phyloP scores from a whole-genome alignment of 192 early-diverging fungal species.

The Haplosporangium gracile region DNA sequence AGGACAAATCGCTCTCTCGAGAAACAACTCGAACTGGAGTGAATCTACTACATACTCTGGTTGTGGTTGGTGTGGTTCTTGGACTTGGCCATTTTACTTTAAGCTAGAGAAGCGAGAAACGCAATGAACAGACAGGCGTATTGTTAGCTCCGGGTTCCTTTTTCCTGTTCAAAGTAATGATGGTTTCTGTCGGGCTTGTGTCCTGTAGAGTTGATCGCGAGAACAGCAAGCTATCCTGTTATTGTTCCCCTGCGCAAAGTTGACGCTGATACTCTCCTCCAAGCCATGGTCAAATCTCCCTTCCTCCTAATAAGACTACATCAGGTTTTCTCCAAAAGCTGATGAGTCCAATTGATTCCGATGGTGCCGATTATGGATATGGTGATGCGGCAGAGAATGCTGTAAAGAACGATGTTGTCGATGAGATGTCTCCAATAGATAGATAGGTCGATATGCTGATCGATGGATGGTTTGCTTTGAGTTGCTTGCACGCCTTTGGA shows the following conservation, averaged over 20 bases:
- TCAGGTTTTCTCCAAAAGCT: not conserved
- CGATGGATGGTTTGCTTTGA: conserved; percentile 11
- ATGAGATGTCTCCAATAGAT: not conserved
- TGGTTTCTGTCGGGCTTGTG: not conserved
- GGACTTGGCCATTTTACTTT: conserved; percentile 83
- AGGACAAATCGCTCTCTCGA: not conserved
- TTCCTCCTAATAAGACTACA: too few relatives aligned
- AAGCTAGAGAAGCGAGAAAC: conserved; percentile 31
- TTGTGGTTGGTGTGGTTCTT: conserved; percentile 99
- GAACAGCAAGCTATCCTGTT: not conserved
- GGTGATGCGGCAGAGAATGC: not conserved
- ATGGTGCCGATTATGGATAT: not conserved
- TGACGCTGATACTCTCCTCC: too few relatives aligned
- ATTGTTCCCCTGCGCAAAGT: too few relatives aligned
- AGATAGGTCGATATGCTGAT: not conserved
- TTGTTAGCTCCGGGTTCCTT: not conserved
- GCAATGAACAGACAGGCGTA: not conserved
- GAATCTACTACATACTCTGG: conserved; percentile 81
- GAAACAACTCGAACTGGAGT: not conserved
- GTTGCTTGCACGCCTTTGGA: not conserved
- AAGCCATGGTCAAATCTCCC: too few relatives aligned
- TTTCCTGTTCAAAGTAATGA: not conserved
- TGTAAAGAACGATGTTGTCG: not conserved
- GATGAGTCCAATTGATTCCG: not conserved
- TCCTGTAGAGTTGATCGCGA: not conserved